Conservation (phyloP, 2,329 filamentous ascomycete genomes). For the Fusarium aywerte region DNA sequence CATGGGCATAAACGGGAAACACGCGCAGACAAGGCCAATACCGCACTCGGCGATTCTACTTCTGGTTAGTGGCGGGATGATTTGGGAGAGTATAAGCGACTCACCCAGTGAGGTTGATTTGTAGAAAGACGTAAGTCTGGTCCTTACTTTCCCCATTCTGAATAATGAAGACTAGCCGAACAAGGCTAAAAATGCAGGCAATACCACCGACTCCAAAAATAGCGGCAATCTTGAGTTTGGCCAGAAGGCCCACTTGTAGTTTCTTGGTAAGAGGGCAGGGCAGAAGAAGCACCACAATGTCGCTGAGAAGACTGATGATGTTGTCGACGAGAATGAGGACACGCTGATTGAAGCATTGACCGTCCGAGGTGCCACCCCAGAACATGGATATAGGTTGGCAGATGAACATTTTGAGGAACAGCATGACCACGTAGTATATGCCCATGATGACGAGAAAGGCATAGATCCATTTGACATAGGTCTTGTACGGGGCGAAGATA, state of each 20-base stretch:
- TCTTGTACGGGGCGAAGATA: conserved; percentile 24
- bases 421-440: conserved; percentile 20
- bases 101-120: conserved; percentile 32
- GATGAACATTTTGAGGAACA: conserved; percentile 29
- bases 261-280: conserved; percentile 30
- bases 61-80: background rate
- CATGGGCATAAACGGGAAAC: conserved; percentile 36
- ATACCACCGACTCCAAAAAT: conserved; percentile 29
- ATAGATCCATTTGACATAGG: conserved; percentile 34
- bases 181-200: conserved; percentile 23
- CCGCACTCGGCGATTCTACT: conserved; percentile 28
- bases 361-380: conserved; percentile 11
- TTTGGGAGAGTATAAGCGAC: fast-evolving
- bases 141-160: conserved; percentile 25
- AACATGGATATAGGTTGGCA: conserved; percentile 29
- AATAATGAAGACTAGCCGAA: conserved; percentile 25
- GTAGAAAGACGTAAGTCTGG: conserved; percentile 28
- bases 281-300: conserved; percentile 13
- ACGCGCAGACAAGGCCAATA: conserved; percentile 28
- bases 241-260: conserved; percentile 23
- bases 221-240: conserved; percentile 27
- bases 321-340: conserved; percentile 24
- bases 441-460: conserved; percentile 17
- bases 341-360: conserved; percentile 29
- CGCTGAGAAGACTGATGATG: conserved; percentile 30